phyloP scores from a whole-genome alignment of 2,329 filamentous ascomycete species.

The Colletotrichum sp. region DNA sequence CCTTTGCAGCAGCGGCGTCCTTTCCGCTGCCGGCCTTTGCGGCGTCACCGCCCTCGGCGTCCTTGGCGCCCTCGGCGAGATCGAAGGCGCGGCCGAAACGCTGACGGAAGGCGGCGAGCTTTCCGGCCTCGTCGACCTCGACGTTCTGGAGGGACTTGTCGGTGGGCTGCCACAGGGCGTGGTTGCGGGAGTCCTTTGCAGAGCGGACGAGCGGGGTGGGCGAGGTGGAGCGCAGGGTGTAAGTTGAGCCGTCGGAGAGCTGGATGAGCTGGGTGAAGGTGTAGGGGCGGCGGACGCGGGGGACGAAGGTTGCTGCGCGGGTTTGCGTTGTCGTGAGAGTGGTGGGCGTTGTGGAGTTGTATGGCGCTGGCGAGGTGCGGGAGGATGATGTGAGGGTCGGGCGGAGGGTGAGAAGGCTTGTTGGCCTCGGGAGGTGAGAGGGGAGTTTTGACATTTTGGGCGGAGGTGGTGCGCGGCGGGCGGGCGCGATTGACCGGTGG shows the following conservation, averaged over 20 bases:
- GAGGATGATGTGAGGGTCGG: slow-evolving; percentile 7
- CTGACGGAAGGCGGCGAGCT: slow-evolving; percentile 82
- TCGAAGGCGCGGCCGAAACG: slow-evolving; percentile 89
- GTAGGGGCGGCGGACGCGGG: slow-evolving; percentile 90
- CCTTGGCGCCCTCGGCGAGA: slow-evolving; percentile 43
- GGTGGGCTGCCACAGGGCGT: slow-evolving; percentile 87
- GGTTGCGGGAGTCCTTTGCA: slow-evolving; percentile 87
- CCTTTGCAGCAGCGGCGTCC: slow-evolving; percentile 28
- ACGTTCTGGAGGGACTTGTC: slow-evolving; percentile 83
- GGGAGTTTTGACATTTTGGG: slow-evolving; percentile 16
- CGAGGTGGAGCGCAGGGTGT: slow-evolving; percentile 78
- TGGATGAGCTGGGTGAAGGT: slow-evolving; percentile 97
- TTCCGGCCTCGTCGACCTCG: slow-evolving; percentile 93
- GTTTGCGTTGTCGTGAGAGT: slow-evolving; percentile 51
- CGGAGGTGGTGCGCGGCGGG: not conserved
- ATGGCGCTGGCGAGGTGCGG: slow-evolving; percentile 32
- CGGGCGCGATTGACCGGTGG: not conserved
- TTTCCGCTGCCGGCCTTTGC: slow-evolving; percentile 17
- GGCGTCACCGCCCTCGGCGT: slow-evolving; percentile 20
- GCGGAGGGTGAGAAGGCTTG: not conserved
- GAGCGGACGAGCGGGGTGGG: slow-evolving; percentile 65
- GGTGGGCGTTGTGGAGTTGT: slow-evolving; percentile 19
- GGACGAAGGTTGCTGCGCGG: slow-evolving; percentile 84
- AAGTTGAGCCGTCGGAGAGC: slow-evolving; percentile 89
- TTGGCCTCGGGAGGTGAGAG: slow-evolving; percentile 17